Base-by-base conservation (phyloP, 345 rosid genomes). In the Salix koriyanagi region DNA sequence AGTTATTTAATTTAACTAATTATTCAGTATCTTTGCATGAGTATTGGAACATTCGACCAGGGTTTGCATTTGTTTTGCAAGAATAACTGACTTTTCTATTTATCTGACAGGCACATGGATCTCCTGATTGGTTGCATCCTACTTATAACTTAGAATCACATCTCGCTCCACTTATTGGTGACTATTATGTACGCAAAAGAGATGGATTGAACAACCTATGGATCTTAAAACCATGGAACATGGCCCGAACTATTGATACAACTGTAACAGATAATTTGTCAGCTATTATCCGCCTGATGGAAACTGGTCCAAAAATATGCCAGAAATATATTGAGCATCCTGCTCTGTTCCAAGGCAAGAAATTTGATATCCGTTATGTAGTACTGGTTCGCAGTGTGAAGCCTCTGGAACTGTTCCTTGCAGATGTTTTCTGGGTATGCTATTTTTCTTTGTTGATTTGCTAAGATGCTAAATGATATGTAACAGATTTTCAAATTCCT, bases 151-250 rank as follows among this genome's bases (percentile, higher is more conserved):
- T 94, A 58, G 98, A 92, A 85, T 86, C 79, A 14, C 91, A 91
- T 82, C 81, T 94, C 74, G 80, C 97, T 58, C 91, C 88, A 84
- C 88, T 91, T 75, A 90, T 94, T 66, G 98, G 98, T 30, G 95
- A 94, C 86, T 91, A 91, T 77, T 85, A 36, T 69, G 74, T 81
- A 65, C 95, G 93, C 62, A 72, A 88, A 80, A 88, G 88, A 78
- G 89, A 88, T 81, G 85, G 90, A 19, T 74, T 73, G 50, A 77
- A 91, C 87, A 92, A 94, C 80, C 78, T 94, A 11, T 94, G 98
- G 97, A 94, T 94, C 84, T 88, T 92, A 84, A 94, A 92, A 84
- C 98, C 98, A 36, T 94, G 97, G 98, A 94, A 94, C 82, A 94
- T 94, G 98, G 98, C 98, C 32, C 89, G 98, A 52, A 91, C 98